phyloP scores from a whole-genome alignment of 2,329 filamentous ascomycete genomes.

The Ophiostoma angusticollis region DNA sequence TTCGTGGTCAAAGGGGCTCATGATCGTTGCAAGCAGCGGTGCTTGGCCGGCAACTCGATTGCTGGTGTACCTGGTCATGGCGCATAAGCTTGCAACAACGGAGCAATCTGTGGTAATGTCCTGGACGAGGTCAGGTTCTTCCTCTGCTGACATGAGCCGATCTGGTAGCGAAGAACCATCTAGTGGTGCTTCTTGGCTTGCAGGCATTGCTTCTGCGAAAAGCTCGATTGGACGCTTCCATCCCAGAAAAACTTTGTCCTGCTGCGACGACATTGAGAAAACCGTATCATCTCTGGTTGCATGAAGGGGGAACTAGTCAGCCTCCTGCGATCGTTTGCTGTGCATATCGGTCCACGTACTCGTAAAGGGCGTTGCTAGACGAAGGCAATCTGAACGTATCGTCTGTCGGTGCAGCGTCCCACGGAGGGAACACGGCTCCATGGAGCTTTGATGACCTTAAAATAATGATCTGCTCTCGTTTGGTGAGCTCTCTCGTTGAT shows the following conservation, averaged over 20 bases:
- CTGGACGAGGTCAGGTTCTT: slow-evolving; percentile 73
- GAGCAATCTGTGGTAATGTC: slow-evolving; percentile 95
- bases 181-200: neutral
- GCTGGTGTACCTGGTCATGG: slow-evolving; percentile 54
- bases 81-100: slow-evolving; percentile 88
- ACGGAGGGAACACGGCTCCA: slow-evolving; percentile 72
- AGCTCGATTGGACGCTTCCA: slow-evolving; percentile 72
- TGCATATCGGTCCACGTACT: slow-evolving; percentile 33
- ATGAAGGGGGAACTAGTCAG: neutral
- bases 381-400: slow-evolving; percentile 46
- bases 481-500: slow-evolving; percentile 49
- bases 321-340: no score
- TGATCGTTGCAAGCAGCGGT: slow-evolving; percentile 55
- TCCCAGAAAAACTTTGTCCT: slow-evolving; percentile 62
- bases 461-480: slow-evolving; percentile 63
- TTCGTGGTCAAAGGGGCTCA: slow-evolving; percentile 57
- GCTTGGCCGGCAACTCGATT: slow-evolving; percentile 30
- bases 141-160: slow-evolving; percentile 24
- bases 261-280: slow-evolving; percentile 61
- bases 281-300: slow-evolving; percentile 49
- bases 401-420: slow-evolving; percentile 51
- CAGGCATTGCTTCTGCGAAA: slow-evolving; percentile 29
- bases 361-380: slow-evolving; percentile 40
- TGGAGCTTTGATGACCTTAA: slow-evolving; percentile 68
- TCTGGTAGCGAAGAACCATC: slow-evolving; percentile 2